A percentile compares a stretch with the other conserved stretches of the same genome.
Evolutionary conservation across 139 green algal species (phyloP).

Genomic region (Diplosphaera chodatii): DNA sequence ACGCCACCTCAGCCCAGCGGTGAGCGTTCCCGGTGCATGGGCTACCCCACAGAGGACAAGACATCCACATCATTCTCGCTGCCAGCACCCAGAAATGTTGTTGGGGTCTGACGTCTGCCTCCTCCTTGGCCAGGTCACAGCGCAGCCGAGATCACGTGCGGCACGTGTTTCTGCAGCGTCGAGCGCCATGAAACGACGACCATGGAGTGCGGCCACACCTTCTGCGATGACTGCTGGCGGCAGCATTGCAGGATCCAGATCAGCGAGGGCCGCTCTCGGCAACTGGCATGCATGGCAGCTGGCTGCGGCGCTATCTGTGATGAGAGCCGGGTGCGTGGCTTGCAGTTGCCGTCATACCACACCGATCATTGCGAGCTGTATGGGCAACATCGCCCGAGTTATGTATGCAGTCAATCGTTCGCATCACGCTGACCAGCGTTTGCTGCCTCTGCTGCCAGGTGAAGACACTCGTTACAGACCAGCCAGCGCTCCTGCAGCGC

Average conservation of each 20-base stretch:
- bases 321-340: slow-evolving; percentile 46
- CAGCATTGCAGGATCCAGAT: slow-evolving; percentile 74
- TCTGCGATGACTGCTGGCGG: slow-evolving; percentile 83
- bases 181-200: slow-evolving; percentile 19
- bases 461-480: slow-evolving; percentile 32
- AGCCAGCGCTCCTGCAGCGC: slow-evolving; percentile 31
- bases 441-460: slow-evolving; percentile 21
- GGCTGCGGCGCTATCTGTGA: slow-evolving; percentile 73
- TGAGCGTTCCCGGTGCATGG: too few relatives aligned
- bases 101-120: too few relatives aligned
- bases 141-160: slow-evolving; percentile 27
- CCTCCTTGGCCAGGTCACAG: not conserved
- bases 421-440: too few relatives aligned
- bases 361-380: too few relatives aligned
- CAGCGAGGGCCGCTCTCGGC: slow-evolving; percentile 51
- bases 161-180: slow-evolving; percentile 51
- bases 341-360: too few relatives aligned
- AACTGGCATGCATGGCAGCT: slow-evolving; percentile 66
- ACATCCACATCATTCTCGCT: too few relatives aligned
- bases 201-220: slow-evolving; percentile 81
- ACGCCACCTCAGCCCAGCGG: slow-evolving; percentile 7
- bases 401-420: too few relatives aligned
- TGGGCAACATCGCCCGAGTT: too few relatives aligned
- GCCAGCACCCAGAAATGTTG: too few relatives aligned
- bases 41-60: too few relatives aligned